Evolutionary conservation across 495 filamentous ascomycete genomes (phyloP).

Genomic region (Penicillium coprophilum): DNA sequence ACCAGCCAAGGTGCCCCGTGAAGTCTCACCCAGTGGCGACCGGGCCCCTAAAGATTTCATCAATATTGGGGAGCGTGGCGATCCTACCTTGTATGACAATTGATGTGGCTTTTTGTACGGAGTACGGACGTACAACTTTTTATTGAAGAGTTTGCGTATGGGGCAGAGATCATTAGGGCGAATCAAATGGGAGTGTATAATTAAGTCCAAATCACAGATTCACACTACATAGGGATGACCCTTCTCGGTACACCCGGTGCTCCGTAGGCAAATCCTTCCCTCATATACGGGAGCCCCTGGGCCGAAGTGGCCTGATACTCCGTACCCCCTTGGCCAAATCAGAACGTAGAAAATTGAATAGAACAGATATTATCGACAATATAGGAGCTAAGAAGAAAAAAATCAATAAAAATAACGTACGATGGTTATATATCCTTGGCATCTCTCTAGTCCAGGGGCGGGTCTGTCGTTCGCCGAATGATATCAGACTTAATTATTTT

Average conservation of each 20-base stretch:
- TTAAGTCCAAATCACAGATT: too few species aligned
- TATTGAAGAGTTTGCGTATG: background rate
- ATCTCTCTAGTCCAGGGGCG: slow-evolving; percentile 15
- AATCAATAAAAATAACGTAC: slow-evolving; percentile 1
- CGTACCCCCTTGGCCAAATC: background rate
- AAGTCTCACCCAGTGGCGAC: slow-evolving; percentile 61
- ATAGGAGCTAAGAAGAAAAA: background rate
- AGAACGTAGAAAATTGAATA: background rate
- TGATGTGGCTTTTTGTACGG: slow-evolving; percentile 42
- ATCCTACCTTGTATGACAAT: slow-evolving; percentile 70
- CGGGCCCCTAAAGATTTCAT: slow-evolving; percentile 73
- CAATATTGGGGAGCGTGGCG: slow-evolving; percentile 78
- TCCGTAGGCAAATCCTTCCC: too few species aligned
- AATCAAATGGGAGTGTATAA: slow-evolving; percentile 9
- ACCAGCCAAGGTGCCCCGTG: slow-evolving; percentile 38
- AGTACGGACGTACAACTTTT: slow-evolving; percentile 6
- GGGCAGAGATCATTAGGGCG: background rate
- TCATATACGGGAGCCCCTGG: slow-evolving; percentile 12
- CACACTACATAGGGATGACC: too few species aligned
- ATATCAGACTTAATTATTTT: slow-evolving; percentile 30
- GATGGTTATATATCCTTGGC: background rate
- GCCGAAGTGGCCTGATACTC: slow-evolving; percentile 24
- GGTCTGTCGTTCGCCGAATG: slow-evolving; percentile 27
- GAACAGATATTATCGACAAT: background rate
- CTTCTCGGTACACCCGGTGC: too few species aligned